phyloP scores from a whole-genome alignment of 177 flowering plant genomes.

The Tripterygium wilfordii region DNA sequence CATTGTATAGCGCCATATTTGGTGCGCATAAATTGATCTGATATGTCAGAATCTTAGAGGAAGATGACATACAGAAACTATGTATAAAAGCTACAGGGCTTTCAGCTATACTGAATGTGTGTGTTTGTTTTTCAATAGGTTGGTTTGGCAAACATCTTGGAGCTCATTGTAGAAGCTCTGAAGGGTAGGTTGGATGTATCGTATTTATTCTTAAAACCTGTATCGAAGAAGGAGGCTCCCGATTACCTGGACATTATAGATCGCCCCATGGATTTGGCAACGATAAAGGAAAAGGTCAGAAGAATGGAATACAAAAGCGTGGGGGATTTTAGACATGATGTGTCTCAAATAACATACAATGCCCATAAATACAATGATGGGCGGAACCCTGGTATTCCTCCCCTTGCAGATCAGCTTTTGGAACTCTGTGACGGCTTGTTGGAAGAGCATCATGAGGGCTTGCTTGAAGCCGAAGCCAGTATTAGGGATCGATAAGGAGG shows the following conservation, averaged over 20 bases:
- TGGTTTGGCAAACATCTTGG: slow-evolving; percentile 76
- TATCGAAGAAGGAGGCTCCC: slow-evolving; percentile 89
- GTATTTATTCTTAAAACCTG: slow-evolving; percentile 78
- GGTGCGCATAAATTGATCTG: too few species aligned
- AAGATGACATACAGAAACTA: too few species aligned
- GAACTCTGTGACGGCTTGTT: slow-evolving; percentile 76
- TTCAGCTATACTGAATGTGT: background rate
- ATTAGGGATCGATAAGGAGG: too few species aligned
- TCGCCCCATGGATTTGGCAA: slow-evolving; percentile 88
- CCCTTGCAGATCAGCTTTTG: slow-evolving; percentile 88
- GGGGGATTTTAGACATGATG: slow-evolving; percentile 79
- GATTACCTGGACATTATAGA: slow-evolving; percentile 65
- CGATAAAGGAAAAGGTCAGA: slow-evolving; percentile 76
- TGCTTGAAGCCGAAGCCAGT: slow-evolving; percentile 76
- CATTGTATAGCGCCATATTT: too few species aligned
- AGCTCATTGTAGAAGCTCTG: slow-evolving; percentile 61
- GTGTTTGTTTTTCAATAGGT: slow-evolving; percentile 44
- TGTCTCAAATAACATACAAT: slow-evolving; percentile 76
- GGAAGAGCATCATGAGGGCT: slow-evolving; percentile 22
- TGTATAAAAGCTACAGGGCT: background rate
- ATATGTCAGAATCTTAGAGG: too few species aligned
- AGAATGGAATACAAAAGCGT: slow-evolving; percentile 70
- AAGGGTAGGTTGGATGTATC: slow-evolving; percentile 49
- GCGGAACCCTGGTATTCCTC: slow-evolving; percentile 86
- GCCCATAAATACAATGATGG: slow-evolving; percentile 79